A percentile compares a stretch with the other conserved stretches of the same genome.
Conservation (phyloP, 2,329 filamentous ascomycete species). For the Arthrocladium fulminans region DNA sequence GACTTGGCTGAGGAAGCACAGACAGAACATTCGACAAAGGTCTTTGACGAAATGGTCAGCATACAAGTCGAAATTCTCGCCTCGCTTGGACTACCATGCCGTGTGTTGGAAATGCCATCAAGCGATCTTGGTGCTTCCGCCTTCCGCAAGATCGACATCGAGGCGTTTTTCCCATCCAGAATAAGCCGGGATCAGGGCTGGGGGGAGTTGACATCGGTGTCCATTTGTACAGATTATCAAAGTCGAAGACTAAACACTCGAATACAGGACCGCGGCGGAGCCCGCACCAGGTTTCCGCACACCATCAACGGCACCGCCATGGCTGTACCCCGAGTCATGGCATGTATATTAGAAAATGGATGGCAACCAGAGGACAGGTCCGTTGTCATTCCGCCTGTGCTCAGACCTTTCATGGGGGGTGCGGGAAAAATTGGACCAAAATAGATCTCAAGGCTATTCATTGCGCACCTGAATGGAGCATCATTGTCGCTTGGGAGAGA, state of each 20-base stretch:
- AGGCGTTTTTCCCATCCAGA: slow-evolving; percentile 84
- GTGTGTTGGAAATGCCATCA: slow-evolving; percentile 86
- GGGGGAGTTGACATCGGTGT: slow-evolving; percentile 87
- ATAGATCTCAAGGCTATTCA: slow-evolving; percentile 2
- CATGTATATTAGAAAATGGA: slow-evolving; percentile 80
- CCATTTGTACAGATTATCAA: slow-evolving; percentile 93
- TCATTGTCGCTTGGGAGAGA: no score
- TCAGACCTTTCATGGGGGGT: slow-evolving; percentile 78
- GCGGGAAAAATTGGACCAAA: slow-evolving; percentile 51
- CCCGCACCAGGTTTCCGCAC: slow-evolving; percentile 66
- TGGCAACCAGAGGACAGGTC: slow-evolving; percentile 61
- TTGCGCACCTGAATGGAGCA: neutral
- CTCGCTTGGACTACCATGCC: slow-evolving; percentile 70
- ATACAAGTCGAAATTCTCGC: slow-evolving; percentile 78
- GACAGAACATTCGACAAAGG: slow-evolving; percentile 28
- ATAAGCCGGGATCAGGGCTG: slow-evolving; percentile 56
- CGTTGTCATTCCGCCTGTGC: slow-evolving; percentile 67
- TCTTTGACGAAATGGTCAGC: slow-evolving; percentile 78
- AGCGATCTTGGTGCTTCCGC: slow-evolving; percentile 84
- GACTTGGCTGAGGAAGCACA: slow-evolving; percentile 12
- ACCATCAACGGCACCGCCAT: slow-evolving; percentile 92
- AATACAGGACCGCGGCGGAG: slow-evolving; percentile 43
- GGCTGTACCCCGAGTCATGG: slow-evolving; percentile 80
- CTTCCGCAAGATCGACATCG: slow-evolving; percentile 80
- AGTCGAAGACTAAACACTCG: slow-evolving; percentile 70